Evolutionary conservation across 1,284 basidiomycete genomes (phyloP).

Genomic region (Apiotrichum brassicae): DNA sequence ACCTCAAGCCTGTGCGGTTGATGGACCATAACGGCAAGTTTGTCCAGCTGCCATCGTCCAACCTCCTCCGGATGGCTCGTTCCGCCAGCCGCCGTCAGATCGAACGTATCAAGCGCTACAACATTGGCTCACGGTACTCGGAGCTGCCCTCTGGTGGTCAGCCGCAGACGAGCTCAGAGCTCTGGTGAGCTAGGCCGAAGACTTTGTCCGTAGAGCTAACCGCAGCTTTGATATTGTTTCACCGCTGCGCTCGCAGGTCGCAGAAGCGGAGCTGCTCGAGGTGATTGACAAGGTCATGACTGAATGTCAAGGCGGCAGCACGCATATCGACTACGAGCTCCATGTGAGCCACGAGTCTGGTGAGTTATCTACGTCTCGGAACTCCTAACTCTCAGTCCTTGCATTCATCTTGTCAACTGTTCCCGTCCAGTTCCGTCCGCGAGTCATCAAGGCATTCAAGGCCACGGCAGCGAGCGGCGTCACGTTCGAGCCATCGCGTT

Average conservation of each 20-base stretch:
- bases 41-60: constrained; percentile 70
- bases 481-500: constrained; percentile 19
- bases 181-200: constrained; percentile 33
- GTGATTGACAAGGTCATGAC: constrained; percentile 45
- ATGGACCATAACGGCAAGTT: constrained; percentile 78
- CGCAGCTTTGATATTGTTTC: constrained; percentile 46
- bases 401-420: constrained; percentile 34
- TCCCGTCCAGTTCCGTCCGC: constrained; percentile 26
- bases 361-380: constrained; percentile 9
- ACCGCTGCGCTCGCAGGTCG: constrained; percentile 40
- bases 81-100: constrained; percentile 67
- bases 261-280: constrained; percentile 46
- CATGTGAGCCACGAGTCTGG: constrained; percentile 43
- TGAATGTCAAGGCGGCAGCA: constrained; percentile 34
- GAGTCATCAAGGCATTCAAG: constrained; percentile 35
- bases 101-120: constrained; percentile 81
- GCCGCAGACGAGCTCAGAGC: constrained; percentile 34
- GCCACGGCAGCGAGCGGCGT: constrained; percentile 21
- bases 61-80: constrained; percentile 75
- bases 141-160: constrained; percentile 42
- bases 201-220: constrained; percentile 1
- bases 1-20: constrained; percentile 59
- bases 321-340: constrained; percentile 42
- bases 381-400: constrained; percentile 24
- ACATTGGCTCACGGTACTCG: constrained; percentile 64